Evolutionary conservation across 2,329 filamentous ascomycete genomes (phyloP), one percentile per base, ranked within the genome.

Genomic region (Rhexocercosporidium sp.): DNA sequence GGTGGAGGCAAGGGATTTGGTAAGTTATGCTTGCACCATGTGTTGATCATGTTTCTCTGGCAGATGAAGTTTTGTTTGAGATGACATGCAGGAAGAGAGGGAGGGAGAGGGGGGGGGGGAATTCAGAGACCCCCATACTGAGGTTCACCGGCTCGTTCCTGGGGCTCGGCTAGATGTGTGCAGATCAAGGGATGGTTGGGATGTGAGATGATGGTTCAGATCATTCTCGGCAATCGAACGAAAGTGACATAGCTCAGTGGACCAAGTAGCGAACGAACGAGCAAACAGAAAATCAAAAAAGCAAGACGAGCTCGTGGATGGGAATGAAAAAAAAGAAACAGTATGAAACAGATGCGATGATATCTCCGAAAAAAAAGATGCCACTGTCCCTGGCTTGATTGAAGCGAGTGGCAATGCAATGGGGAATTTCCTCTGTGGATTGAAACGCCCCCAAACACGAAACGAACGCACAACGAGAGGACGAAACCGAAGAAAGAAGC

Each of bases 81-180:
- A 54, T 54, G 51, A 31, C n/a, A 54, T 20, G 51, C 51, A 34
- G 51, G 29, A 54, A n/a, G 51, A 7, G 29, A 56, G 53, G 53
- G 53, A 56, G 18, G 12, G 18, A 44, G 12, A 16, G 18, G 18
- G 39, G 16, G 12, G 18, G 18, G 16, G 8, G n/a, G n/a, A 16
- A n/a, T 44, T n/a, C 41, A 44, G 41, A 44, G 4, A 18, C 41
- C 41, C 41, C 41, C 14, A 44, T 44, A 44, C 16, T 44, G 41
- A 44, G 41, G 41, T 20, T 44, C n/a, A n/a, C n/a, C n/a, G n/a
- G n/a, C n/a, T n/a, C 41, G 8, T 37, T 9, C 34, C 4, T 9
- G 34, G 16, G 41, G 41, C 9, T 44, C 12, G 39, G 16, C 39
- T 12, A 16, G 18, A 14, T 5, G 12, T 34, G 18, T 54, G 51